These are phyloP conservation scores for Dothideomycetidae sp. DNA, from an alignment of 2,329 filamentous ascomycete genomes.

Conservation along the genomic window DNA sequence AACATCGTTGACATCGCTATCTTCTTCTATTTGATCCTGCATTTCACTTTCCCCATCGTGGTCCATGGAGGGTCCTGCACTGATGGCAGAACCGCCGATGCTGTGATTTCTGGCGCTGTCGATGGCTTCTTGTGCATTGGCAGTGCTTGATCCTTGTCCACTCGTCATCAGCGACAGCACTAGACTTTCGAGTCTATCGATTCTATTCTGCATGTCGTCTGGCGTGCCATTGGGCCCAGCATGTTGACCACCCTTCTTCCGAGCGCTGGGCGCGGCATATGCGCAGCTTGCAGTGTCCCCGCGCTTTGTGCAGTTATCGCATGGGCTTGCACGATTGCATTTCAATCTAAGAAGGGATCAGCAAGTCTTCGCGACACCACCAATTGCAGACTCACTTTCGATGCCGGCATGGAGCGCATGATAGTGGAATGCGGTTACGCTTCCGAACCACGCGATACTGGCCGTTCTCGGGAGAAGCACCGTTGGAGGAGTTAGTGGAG, in stretches of 20 bases:
- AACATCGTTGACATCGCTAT: conserved; percentile 48
- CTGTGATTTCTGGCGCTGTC: conserved; percentile 27
- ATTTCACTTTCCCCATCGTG: conserved; percentile 41
- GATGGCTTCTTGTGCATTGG: conserved; percentile 43
- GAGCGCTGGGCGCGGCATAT: conserved; percentile 55
- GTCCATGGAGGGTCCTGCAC: conserved; percentile 24
- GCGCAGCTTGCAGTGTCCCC: conserved; percentile 68
- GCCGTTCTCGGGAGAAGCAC: conserved; percentile 63
- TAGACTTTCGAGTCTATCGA: conserved; percentile 83
- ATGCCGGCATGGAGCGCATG: conserved; percentile 79
- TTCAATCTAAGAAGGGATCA: conserved; percentile 50
- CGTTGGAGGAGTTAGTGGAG: conserved; percentile 61
- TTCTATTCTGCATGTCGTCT: conserved; percentile 97
- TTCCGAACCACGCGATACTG: conserved; percentile 82
- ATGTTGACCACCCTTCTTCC: conserved; percentile 50
- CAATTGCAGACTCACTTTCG: conserved; percentile 76
- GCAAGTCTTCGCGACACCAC: conserved; percentile 14
- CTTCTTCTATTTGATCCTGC: conserved; percentile 33
- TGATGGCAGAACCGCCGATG: conserved; percentile 10
- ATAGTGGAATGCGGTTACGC: conserved; percentile 80
- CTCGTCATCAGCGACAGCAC: conserved; percentile 91
- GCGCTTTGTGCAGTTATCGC: conserved; percentile 87
- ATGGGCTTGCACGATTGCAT: conserved; percentile 83
- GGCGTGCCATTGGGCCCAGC: conserved; percentile 39
- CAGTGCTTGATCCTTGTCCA: conserved; percentile 48